Conservation (phyloP, 116 monocot species). For the Cymodocea nodosa region DNA sequence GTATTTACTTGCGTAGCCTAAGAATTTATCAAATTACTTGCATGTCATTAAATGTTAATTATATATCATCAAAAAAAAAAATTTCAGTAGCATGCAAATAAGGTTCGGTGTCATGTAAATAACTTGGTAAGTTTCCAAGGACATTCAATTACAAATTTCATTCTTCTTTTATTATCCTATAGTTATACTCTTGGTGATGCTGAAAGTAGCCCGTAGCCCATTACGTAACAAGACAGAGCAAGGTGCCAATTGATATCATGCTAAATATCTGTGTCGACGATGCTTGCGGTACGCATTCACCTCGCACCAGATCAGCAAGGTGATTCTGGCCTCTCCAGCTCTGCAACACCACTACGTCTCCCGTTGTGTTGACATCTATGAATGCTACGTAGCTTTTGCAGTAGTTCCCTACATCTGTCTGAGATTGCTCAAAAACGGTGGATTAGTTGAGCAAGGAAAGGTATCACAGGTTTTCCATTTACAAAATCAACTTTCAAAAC, state of each 20-base stretch:
- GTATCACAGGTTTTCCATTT: constrained; percentile 6
- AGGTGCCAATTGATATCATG: constrained; percentile 6
- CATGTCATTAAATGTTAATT: too few relatives aligned
- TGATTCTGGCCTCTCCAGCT: constrained; percentile 5
- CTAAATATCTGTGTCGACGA: constrained; percentile 4
- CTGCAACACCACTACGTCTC: constrained; percentile 9
- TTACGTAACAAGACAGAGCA: background rate
- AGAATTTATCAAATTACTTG: too few relatives aligned
- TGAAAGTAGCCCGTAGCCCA: too few relatives aligned
- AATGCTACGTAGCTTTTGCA: constrained; percentile 6
- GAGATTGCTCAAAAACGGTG: constrained; percentile 23
- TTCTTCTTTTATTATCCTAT: too few relatives aligned
- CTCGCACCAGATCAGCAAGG: background rate
- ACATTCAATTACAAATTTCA: too few relatives aligned
- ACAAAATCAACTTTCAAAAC: constrained; percentile 8
- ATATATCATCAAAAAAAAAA: too few relatives aligned
- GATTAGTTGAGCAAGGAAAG: constrained; percentile 6
- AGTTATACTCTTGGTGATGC: too few relatives aligned
- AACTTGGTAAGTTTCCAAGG: too few relatives aligned
- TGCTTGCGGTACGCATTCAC: constrained; percentile 6
- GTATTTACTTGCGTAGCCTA: too few relatives aligned
- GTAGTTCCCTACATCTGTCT: background rate
- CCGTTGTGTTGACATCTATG: constrained; percentile 19
- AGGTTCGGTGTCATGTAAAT: too few relatives aligned
- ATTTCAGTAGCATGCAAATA: too few relatives aligned